A percentile compares a stretch with the other conserved stretches of the same genome.
phyloP scores from a whole-genome alignment of 768 basidiomycete species.

The Kwoniella europaea region DNA sequence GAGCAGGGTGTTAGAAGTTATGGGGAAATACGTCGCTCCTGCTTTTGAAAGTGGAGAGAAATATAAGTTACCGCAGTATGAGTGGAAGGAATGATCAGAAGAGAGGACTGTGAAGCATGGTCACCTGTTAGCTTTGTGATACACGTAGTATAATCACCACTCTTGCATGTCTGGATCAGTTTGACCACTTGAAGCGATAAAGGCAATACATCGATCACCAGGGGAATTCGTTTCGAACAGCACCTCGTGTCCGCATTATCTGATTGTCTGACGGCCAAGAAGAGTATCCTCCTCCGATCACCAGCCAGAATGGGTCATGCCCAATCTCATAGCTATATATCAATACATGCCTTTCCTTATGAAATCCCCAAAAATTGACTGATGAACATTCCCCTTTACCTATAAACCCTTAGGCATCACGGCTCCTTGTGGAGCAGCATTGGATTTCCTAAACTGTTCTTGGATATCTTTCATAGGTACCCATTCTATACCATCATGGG shows the following conservation, averaged over 20 bases:
- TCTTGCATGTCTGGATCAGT: no score
- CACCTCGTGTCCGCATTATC: no score
- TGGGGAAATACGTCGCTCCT: background rate
- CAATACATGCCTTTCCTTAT: background rate
- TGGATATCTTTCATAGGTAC: slow-evolving; percentile 73
- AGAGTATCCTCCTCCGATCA: no score
- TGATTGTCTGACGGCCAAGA: no score
- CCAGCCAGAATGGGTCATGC: no score
- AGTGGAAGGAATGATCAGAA: background rate
- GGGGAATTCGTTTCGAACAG: no score
- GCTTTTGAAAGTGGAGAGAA: background rate
- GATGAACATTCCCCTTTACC: background rate
- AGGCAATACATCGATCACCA: no score
- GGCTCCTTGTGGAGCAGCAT: slow-evolving; percentile 63
- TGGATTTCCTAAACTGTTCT: slow-evolving; percentile 66
- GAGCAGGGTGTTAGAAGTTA: background rate
- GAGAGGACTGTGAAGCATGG: background rate
- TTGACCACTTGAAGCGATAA: no score
- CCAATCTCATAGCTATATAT: background rate
- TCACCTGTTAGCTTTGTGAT: no score
- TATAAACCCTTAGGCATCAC: slow-evolving; percentile 65
- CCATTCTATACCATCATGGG: slow-evolving; percentile 72
- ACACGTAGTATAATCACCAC: no score
- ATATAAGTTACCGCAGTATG: background rate
- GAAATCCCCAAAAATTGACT: background rate